Evolutionary conservation across 768 basidiomycete genomes (phyloP).

Genomic region (Infundibulicybe gibba): DNA sequence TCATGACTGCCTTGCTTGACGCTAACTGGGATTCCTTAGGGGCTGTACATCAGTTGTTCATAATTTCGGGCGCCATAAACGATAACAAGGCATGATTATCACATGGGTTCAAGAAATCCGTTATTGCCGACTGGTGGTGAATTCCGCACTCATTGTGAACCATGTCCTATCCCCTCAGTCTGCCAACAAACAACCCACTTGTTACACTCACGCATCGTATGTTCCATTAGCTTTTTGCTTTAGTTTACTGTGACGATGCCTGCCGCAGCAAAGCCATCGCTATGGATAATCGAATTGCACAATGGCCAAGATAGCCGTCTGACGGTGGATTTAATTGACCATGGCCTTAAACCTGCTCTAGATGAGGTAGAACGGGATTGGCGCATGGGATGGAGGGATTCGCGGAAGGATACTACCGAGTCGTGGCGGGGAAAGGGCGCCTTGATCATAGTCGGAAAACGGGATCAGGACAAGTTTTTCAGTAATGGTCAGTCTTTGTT

Average conservation of each 20-base stretch:
- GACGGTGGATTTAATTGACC: slow-evolving; percentile 51
- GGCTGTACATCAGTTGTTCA: too few species aligned
- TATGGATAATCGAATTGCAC: slow-evolving; percentile 82
- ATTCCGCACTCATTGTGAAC: not conserved
- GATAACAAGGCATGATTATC: not conserved
- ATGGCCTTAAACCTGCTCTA: slow-evolving; percentile 65
- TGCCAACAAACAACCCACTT: slow-evolving; percentile 49
- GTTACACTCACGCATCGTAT: slow-evolving; percentile 69
- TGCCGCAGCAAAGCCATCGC: slow-evolving; percentile 46
- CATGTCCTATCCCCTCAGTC: slow-evolving; percentile 45
- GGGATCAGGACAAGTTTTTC: slow-evolving; percentile 83
- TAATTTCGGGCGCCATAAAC: not conserved
- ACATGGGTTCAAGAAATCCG: slow-evolving; percentile 1
- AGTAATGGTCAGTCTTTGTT: slow-evolving; percentile 57
- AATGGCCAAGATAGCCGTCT: slow-evolving; percentile 75
- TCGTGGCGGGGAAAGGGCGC: slow-evolving; percentile 60
- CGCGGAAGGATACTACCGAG: slow-evolving; percentile 34
- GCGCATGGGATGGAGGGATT: slow-evolving; percentile 47
- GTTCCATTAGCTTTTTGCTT: slow-evolving; percentile 6
- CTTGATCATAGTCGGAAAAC: slow-evolving; percentile 72
- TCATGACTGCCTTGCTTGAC: slow-evolving; percentile 8
- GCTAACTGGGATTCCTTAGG: not conserved
- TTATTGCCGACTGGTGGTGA: not conserved
- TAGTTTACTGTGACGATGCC: not conserved
- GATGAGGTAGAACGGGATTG: slow-evolving; percentile 73